Conservation (phyloP, 305 asterid species). For the Fraxinus angustifolia region DNA sequence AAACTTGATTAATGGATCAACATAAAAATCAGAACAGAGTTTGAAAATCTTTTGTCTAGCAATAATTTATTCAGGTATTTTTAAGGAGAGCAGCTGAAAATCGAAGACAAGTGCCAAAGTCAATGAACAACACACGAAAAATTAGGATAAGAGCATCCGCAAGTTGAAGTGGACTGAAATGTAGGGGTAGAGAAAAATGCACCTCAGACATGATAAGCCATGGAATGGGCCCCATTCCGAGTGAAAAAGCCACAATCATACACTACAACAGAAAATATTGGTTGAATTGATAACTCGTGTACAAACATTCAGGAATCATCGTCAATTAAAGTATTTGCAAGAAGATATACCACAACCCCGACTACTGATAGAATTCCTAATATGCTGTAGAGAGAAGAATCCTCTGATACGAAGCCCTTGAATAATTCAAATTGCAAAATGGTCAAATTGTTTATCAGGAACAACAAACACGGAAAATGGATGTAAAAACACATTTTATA, state of each 20-base stretch:
- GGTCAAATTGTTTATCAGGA: conserved; percentile 14
- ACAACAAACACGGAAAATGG: neutral
- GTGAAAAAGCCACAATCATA: conserved; percentile 73
- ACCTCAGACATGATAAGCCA: conserved; percentile 99
- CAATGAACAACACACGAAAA: neutral
- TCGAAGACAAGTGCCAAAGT: neutral
- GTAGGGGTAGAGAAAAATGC: conserved; percentile 9
- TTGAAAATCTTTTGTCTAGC: neutral
- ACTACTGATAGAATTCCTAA: conserved; percentile 70
- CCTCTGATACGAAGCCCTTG: conserved; percentile 47
- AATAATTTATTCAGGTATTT: neutral
- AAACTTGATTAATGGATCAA: neutral
- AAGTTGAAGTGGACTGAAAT: neutral
- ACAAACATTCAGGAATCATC: conserved; percentile 7
- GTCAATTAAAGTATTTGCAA: neutral
- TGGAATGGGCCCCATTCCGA: conserved; percentile 95
- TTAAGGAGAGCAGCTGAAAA: neutral
- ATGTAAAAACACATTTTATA: neutral
- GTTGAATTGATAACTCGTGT: conserved; percentile 19
- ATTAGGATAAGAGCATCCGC: neutral
- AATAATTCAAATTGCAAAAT: conserved; percentile 15
- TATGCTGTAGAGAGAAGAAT: conserved; percentile 48
- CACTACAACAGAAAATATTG: conserved; percentile 37
- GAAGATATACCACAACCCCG: conserved; percentile 76
- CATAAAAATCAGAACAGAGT: neutral